Evolutionary conservation across 2,329 filamentous ascomycete species (phyloP).

Genomic region (Exophiala sp.): DNA sequence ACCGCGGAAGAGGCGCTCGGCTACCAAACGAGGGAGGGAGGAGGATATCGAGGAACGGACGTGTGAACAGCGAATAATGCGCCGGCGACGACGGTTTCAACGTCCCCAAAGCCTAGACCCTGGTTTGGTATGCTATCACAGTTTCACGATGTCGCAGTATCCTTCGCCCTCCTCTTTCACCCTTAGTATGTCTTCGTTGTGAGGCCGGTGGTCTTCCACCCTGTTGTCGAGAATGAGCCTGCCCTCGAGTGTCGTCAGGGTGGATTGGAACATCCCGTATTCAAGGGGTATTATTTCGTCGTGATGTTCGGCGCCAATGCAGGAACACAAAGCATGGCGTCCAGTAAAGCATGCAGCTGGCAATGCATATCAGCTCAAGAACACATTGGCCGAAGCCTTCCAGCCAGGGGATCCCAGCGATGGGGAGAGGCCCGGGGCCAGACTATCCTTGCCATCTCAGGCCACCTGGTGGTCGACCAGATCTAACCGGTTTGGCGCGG

Average conservation of each 20-base stretch:
- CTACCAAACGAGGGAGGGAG: not conserved
- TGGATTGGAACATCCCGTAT: not conserved
- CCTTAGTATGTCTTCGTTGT: not conserved
- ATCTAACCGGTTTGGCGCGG: constrained; percentile 13
- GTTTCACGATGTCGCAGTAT: no score
- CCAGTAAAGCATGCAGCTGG: not conserved
- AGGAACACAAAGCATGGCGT: constrained; percentile 16
- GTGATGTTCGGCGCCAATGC: constrained; percentile 22
- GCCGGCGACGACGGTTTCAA: no score
- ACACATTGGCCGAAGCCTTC: not conserved
- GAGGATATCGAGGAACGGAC: not conserved
- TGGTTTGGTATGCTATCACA: no score
- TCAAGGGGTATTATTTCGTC: not conserved
- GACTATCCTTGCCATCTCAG: constrained; percentile 13
- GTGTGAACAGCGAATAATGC: no score
- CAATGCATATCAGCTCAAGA: not conserved
- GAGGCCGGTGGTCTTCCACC: not conserved
- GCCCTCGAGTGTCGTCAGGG: not conserved
- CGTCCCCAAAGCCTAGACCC: no score
- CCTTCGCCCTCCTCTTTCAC: not conserved
- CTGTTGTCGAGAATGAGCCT: not conserved
- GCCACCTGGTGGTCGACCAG: constrained; percentile 4
- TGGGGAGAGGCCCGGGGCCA: not conserved
- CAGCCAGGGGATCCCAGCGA: not conserved
- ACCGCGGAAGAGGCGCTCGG: constrained; percentile 18